A percentile compares a stretch with the other conserved stretches of the same genome.
phyloP scores from a whole-genome alignment of 176 grass and related monocot genomes.

The Juncus inflexus region DNA sequence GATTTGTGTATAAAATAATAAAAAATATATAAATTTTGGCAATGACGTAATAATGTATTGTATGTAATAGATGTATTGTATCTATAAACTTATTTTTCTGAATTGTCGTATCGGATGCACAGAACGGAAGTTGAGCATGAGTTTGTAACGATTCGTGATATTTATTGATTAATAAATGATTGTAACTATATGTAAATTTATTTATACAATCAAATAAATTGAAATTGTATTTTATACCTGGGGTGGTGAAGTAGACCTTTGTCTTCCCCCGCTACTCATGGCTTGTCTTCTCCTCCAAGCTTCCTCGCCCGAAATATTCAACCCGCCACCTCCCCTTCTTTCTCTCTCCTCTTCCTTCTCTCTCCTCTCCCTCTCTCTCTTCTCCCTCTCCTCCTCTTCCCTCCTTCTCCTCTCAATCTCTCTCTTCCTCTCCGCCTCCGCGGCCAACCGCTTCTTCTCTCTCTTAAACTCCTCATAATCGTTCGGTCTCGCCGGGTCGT shows the following conservation, averaged over 20 bases:
- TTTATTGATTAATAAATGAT: no score
- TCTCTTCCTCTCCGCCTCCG: slow-evolving; percentile 64
- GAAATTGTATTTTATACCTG: no score
- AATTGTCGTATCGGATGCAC: no score
- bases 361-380: slow-evolving; percentile 57
- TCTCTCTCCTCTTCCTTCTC: slow-evolving; percentile 51
- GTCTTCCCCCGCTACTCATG: slow-evolving; percentile 47
- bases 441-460: slow-evolving; percentile 74
- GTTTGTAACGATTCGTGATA: no score
- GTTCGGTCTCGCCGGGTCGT: slow-evolving; percentile 93
- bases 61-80: no score
- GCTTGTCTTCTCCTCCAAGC: slow-evolving; percentile 80
- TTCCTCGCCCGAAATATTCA: slow-evolving; percentile 90
- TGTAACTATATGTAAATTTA: no score
- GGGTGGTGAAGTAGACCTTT: slow-evolving; percentile 8
- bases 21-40: no score
- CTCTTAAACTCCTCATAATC: slow-evolving; percentile 89
- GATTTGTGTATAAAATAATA: no score
- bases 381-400: slow-evolving; percentile 69
- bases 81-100: no score
- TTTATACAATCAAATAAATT: no score
- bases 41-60: no score
- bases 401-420: slow-evolving; percentile 62
- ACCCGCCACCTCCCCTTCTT: slow-evolving; percentile 42
- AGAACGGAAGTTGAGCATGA: no score